These are phyloP conservation scores for Ceratocystis diversiconidia DNA, from an alignment of 2,329 filamentous ascomycete species.

Conservation along the genomic window DNA sequence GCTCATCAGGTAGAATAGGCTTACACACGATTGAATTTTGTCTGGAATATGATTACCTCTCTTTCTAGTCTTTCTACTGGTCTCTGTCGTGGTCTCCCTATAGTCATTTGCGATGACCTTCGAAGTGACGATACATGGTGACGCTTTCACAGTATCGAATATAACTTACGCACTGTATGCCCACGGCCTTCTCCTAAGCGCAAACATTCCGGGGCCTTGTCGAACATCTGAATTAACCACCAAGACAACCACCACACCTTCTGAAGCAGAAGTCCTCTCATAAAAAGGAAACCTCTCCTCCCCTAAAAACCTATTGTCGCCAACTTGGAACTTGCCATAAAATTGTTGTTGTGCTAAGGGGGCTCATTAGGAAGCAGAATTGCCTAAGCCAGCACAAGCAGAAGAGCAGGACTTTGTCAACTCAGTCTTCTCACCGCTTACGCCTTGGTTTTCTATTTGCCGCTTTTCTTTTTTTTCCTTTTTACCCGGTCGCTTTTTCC, in stretches of 20 bases:
- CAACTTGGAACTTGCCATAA: neutral
- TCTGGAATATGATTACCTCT: too few species aligned
- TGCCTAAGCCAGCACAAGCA: neutral
- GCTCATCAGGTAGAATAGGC: too few species aligned
- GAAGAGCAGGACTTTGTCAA: neutral
- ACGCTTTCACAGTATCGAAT: neutral
- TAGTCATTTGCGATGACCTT: too few species aligned
- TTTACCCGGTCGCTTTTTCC: neutral
- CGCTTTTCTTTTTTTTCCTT: neutral
- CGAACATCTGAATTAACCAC: neutral
- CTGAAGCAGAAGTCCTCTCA: neutral
- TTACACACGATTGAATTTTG: too few species aligned
- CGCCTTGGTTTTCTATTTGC: neutral
- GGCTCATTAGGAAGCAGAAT: neutral
- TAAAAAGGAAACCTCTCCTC: neutral
- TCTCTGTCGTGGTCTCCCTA: neutral
- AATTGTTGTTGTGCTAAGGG: neutral
- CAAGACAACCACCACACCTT: constrained; percentile 2
- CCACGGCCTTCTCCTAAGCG: constrained; percentile 2
- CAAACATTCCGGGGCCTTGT: constrained; percentile 4
- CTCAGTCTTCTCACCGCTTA: neutral
- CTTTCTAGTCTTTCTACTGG: neutral
- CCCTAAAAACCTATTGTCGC: neutral
- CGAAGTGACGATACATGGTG: neutral
- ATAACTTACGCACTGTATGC: neutral